Base-by-base conservation (phyloP, 1,284 basidiomycete species). In the Marasmius tenuissimus region DNA sequence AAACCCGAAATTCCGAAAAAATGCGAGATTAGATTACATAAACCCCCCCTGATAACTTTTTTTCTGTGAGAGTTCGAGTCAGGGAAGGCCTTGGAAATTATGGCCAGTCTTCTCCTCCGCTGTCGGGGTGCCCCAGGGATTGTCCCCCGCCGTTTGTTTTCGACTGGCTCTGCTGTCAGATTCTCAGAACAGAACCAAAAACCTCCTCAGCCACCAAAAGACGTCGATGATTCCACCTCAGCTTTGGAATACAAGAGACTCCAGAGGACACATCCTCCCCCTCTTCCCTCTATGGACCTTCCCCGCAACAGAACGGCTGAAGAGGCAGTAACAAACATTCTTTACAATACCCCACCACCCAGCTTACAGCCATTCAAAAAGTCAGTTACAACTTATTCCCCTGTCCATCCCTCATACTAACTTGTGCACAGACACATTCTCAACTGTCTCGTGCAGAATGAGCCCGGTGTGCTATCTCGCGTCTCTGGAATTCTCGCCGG, bases 391-490 rank as follows among this genome's bases (percentile, higher is more conserved):
- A 53, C 34, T 47, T 63, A 38, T 60, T 52, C 39, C 34, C 38
- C 50, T 42, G 42, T 57, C 51, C 18, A 4, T 33, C 12, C 16
- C 50, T 38, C 16, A 39, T 20, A 65, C 66, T 55, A 61, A 66
- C 40, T 65, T 52, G 22, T 38, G 66, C 35, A 63, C 72, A 92
- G 96, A 74, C 97, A 99, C 74, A 88, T 97, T 63, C 85, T 99
- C 67, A 99, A 99, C 80, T 98, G 96, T 77, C 88, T 99, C 64
- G 97, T 99, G 7, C 97, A 99, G 78, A 98, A 99, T 75, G 97
- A 99, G 78, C 97, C 97, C 2, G 97, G 97, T 75, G 97, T 99
- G 18, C 85, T 99, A 20, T 98, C 97, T 22, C 91, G 97, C 67
- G 96, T 99, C 1, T 97, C 97, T 5, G 97, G 97, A 66, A 98